Evolutionary conservation across 1,139 yeast species (phyloP).

Genomic region (Dujonia santamariae): DNA sequence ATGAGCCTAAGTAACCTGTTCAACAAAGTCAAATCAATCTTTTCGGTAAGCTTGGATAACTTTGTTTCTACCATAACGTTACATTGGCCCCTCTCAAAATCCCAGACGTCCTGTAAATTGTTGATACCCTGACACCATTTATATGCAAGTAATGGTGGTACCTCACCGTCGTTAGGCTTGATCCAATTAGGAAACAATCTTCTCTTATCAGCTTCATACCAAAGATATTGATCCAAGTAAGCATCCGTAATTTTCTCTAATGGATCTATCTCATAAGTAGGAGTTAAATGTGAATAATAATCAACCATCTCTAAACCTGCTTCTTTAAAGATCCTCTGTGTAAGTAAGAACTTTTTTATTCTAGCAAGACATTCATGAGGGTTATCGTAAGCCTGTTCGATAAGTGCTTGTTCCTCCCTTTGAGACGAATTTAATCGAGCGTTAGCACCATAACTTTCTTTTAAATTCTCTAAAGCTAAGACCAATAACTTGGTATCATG

Average conservation of each 20-base stretch:
- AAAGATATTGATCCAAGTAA: constrained; percentile 87
- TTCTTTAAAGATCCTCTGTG: constrained; percentile 92
- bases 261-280: constrained; percentile 87
- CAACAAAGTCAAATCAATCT: constrained; percentile 81
- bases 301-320: constrained; percentile 91
- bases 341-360: constrained; percentile 74
- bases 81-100: constrained; percentile 66
- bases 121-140: constrained; percentile 97
- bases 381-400: constrained; percentile 94
- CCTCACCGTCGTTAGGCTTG: constrained; percentile 91
- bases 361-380: constrained; percentile 92
- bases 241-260: constrained; percentile 96
- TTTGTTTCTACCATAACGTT: constrained; percentile 83
- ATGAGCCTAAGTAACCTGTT: constrained; percentile 78
- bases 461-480: constrained; percentile 83
- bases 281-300: constrained; percentile 76
- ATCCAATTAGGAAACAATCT: constrained; percentile 93
- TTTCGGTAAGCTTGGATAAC: constrained; percentile 70
- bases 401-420: constrained; percentile 87
- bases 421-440: constrained; percentile 82
- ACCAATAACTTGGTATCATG: constrained; percentile 90
- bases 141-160: constrained; percentile 86
- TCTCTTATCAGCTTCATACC: constrained; percentile 93
- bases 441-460: constrained; percentile 80
- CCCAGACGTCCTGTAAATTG: constrained; percentile 78